A percentile compares a stretch with the other conserved stretches of the same genome.
Evolutionary conservation across 441 rosid genomes (phyloP).

Genomic region (Gossypium aridum): DNA sequence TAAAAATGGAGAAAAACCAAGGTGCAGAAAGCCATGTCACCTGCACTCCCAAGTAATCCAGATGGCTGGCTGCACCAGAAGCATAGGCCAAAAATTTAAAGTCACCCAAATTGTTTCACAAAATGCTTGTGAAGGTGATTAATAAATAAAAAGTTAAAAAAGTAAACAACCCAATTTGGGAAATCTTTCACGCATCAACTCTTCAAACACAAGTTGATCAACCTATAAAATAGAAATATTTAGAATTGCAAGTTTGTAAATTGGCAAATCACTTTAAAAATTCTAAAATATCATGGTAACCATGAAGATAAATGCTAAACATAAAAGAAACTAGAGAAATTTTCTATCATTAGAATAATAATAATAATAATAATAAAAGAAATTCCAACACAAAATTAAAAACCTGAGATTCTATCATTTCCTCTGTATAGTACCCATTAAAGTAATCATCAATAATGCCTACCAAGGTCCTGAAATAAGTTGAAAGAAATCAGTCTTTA

Average conservation of each 20-base stretch:
- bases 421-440: slow-evolving; percentile 60
- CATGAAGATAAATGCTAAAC: neutral
- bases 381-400: slow-evolving; percentile 6
- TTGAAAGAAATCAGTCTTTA: slow-evolving; percentile 16
- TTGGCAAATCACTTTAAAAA: neutral
- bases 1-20: slow-evolving; percentile 76
- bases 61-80: slow-evolving; percentile 77
- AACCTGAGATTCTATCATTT: slow-evolving; percentile 78
- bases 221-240: slow-evolving; percentile 35
- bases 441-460: slow-evolving; percentile 69
- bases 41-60: slow-evolving; percentile 91
- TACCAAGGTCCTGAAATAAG: slow-evolving; percentile 55
- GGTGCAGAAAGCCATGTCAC: slow-evolving; percentile 73
- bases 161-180: slow-evolving; percentile 68
- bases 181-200: slow-evolving; percentile 59
- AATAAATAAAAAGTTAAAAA: slow-evolving; percentile 12
- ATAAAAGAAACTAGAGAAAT: neutral
- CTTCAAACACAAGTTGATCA: slow-evolving; percentile 79
- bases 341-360: neutral
- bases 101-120: slow-evolving; percentile 26
- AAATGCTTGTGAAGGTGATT: slow-evolving; percentile 7
- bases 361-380: too few species aligned
- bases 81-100: slow-evolving; percentile 39
- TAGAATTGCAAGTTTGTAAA: slow-evolving; percentile 3
- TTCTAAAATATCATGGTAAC: slow-evolving; percentile 1